Conservation (phyloP, 1,139 yeast genomes). For the Yamadazyma kanchanaburiensis region DNA sequence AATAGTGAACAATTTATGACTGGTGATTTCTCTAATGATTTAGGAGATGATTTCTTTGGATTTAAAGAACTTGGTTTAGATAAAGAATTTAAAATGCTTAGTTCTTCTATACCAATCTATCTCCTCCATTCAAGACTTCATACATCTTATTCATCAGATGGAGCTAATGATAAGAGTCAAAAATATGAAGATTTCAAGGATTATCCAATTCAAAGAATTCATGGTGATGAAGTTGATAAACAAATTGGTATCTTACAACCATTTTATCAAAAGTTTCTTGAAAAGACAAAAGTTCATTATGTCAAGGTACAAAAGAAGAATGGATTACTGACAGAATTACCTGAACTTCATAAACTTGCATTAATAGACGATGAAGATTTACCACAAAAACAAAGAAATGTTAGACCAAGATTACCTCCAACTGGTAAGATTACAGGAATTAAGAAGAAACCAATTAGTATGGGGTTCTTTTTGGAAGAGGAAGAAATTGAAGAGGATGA, state of each 20-base stretch:
- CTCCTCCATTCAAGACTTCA: slow-evolving; percentile 76
- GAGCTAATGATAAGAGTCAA: slow-evolving; percentile 43
- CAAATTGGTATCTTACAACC: slow-evolving; percentile 62
- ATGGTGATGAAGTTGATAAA: slow-evolving; percentile 47
- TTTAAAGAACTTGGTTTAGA: slow-evolving; percentile 92
- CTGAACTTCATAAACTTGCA: slow-evolving; percentile 37
- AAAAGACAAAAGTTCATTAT: slow-evolving; percentile 47
- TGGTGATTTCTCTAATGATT: slow-evolving; percentile 89
- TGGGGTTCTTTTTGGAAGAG: slow-evolving; percentile 43
- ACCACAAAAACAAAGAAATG: slow-evolving; percentile 74
- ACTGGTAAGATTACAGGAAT: slow-evolving; percentile 79
- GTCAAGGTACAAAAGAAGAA: slow-evolving; percentile 54
- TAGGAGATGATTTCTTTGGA: slow-evolving; percentile 97
- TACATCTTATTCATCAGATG: slow-evolving; percentile 43
- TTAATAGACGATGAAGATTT: slow-evolving; percentile 77
- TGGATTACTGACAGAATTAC: slow-evolving; percentile 45
- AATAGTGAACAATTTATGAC: slow-evolving; percentile 91
- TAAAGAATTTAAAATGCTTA: slow-evolving; percentile 84
- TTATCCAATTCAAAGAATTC: slow-evolving; percentile 43
- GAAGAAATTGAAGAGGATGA: slow-evolving; percentile 13
- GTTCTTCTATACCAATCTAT: slow-evolving; percentile 86
- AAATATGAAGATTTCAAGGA: slow-evolving; percentile 64
- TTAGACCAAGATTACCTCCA: slow-evolving; percentile 88
- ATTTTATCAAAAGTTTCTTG: slow-evolving; percentile 50
- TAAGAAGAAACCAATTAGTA: slow-evolving; percentile 59